Evolutionary conservation across 177 flowering plant genomes (phyloP).

Genomic region (Vitis hybrid): DNA sequence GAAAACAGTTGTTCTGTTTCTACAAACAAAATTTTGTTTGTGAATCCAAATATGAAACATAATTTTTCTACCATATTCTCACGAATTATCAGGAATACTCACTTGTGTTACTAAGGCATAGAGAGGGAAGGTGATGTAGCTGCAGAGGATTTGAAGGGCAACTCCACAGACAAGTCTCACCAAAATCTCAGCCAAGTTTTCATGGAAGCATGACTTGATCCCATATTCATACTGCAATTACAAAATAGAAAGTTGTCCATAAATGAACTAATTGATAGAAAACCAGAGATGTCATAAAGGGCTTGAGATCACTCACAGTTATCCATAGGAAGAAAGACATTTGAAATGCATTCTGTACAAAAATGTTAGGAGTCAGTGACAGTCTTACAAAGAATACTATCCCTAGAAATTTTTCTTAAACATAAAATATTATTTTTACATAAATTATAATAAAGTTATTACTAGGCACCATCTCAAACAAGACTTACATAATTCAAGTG

Average conservation of each 20-base stretch:
- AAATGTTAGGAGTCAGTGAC: too few species aligned
- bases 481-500: too few species aligned
- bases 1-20: too few species aligned
- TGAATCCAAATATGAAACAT: too few species aligned
- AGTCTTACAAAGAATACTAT: too few species aligned
- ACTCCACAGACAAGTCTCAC: conserved; percentile 40
- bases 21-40: too few species aligned
- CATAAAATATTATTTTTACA: too few species aligned
- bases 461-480: too few species aligned
- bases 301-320: conserved; percentile 33
- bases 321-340: conserved; percentile 68
- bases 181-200: conserved; percentile 27
- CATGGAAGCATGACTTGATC: conserved; percentile 60
- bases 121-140: conserved; percentile 75
- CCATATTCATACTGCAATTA: conserved; percentile 55
- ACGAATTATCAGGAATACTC: conserved; percentile 9
- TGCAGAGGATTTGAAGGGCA: conserved; percentile 53
- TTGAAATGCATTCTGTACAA: conserved; percentile 72
- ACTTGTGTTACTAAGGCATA: conserved; percentile 73
- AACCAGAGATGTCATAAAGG: background rate
- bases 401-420: rapidly evolving
- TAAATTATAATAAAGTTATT: too few species aligned
- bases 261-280: too few species aligned
- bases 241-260: too few species aligned
- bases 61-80: too few species aligned